Percentiles rank a stretch among this genome's conserved stretches.
These are phyloP conservation scores for Ballota nigra DNA, from an alignment of 257 asterid genomes.

Conservation along the genomic window DNA sequence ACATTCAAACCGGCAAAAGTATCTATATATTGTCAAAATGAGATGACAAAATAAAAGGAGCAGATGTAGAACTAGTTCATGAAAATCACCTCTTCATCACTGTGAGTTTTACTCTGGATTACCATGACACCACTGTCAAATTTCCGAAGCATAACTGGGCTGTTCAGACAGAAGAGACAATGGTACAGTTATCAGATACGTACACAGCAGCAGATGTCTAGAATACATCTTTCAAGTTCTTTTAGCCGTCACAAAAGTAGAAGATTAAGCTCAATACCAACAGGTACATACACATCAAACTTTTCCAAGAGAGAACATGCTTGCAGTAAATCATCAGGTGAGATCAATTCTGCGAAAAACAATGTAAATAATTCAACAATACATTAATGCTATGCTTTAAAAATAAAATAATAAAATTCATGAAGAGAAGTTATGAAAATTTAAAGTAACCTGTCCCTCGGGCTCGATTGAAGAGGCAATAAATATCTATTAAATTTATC, in stretches of 20 bases:
- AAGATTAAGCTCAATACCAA: constrained; percentile 20
- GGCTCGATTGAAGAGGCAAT: constrained; percentile 97
- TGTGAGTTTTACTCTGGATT: constrained; percentile 82
- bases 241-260: constrained; percentile 14
- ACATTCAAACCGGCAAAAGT: background rate
- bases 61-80: background rate
- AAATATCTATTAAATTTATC: constrained; percentile 82
- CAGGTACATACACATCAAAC: constrained; percentile 72
- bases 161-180: constrained; percentile 28
- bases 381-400: background rate
- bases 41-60: background rate
- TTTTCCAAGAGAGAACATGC: constrained; percentile 98
- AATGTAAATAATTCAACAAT: constrained; percentile 4
- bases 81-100: constrained; percentile 80
- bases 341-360: constrained; percentile 71
- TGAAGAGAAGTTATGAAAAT: constrained; percentile 3
- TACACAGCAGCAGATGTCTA: constrained; percentile 16
- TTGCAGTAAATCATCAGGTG: constrained; percentile 95
- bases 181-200: constrained; percentile 2
- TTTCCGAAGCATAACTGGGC: constrained; percentile 89
- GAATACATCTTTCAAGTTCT: background rate
- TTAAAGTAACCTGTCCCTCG: constrained; percentile 88
- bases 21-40: constrained; percentile 1
- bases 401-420: background rate
- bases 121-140: constrained; percentile 98